Base-by-base conservation (phyloP, 208 protist species). In the Crithidia brevicula region DNA sequence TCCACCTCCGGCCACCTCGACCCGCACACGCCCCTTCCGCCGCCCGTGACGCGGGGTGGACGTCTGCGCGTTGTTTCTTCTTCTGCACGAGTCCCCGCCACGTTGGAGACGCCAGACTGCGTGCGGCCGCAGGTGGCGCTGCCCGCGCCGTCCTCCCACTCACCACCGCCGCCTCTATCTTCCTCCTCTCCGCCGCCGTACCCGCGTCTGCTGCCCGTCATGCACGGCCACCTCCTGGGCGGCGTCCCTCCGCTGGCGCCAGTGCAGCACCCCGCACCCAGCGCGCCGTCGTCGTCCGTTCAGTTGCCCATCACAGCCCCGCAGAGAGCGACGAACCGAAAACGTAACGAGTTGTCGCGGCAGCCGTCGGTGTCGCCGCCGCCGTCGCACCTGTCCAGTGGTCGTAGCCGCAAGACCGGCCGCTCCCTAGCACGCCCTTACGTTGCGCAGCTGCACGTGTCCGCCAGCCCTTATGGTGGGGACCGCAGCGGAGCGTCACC, bases 271-370 rank as follows among this genome's bases (percentile, higher is more conserved):
- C 51, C 67, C 36, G 11, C 46, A n/a, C 49, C 36, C 36, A 27
- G 25, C 23, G 18, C 45, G 25, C 50, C 18, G 63, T 10, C 42
- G 6, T 20, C 58, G n/a, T 50, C 53, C 6, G 23, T 28, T 8
- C n/a, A 1, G 28, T 31, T 23, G 27, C 53, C 62, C 9, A 22
- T 66, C 6, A 49, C 56, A 6, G 22, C 62, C 15, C 67, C 80
- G 69, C 65, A 84, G 36, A 56, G 79, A 22, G 77, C 72, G 27
- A 33, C 20, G 18, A 74, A 72, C 53, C 78, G 74, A 27, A 72
- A 79, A 33, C 77, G 65, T 36, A 63, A 42, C 28, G 69, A 75
- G 30, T 40, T 22, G 28, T 31, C 25, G 22, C 30, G 28, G 36
- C 49, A 47, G 38, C 22, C 57, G 25, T 47, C 65, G 5, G 31